Base-by-base conservation (phyloP, 2,329 filamentous ascomycete species). In the Talaromyces verruculosus region DNA sequence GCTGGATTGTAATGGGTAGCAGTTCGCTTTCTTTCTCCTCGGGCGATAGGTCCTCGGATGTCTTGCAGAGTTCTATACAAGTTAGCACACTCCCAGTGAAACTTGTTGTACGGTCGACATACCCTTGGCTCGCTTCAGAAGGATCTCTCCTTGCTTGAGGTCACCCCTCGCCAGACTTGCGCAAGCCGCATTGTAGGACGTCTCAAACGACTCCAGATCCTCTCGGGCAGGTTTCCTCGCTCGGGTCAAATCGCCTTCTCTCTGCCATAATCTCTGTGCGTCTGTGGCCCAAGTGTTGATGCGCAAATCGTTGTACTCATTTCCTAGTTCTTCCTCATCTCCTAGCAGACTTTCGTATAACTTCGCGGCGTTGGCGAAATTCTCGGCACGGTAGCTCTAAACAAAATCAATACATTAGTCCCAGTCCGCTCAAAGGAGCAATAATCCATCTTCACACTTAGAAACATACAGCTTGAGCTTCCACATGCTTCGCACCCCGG, bases 131-230 rank as follows among this genome's bases (percentile, higher is more conserved):
- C 87, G 80, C 75, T 83, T 86, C 66, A 89, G 74, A 65, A 89
- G 79, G 37, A 88, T 75, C 68, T 87, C 84, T 25, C 81, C 86
- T 71, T 88, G 84, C 2, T 77, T 81, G 57, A 88, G 78, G 70
- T 87, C 84, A 49, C 86, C 86, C 70, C 85, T 82, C 45, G 86
- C 86, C 72, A 89, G 86, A 71, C 85, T 85, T 65, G 83, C 81
- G 73, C 87, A 89, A 41, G 87, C 87, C 8, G 85, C 84, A 75
- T 89, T 89, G 76, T 87, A 89, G 2, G 86, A 83, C 3, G 85
- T 89, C 74, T 89, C 87, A 67, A 89, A 89, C 0, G 84, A 82
- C 67, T 89, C 85, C 63, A 89, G 72, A 71, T 88, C 87, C 71
- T 88, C 86, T 69, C 85, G 79, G 22, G 78, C 81, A 5, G 84